phyloP scores from a whole-genome alignment of 768 basidiomycete species.

The Mycena capillaripes region DNA sequence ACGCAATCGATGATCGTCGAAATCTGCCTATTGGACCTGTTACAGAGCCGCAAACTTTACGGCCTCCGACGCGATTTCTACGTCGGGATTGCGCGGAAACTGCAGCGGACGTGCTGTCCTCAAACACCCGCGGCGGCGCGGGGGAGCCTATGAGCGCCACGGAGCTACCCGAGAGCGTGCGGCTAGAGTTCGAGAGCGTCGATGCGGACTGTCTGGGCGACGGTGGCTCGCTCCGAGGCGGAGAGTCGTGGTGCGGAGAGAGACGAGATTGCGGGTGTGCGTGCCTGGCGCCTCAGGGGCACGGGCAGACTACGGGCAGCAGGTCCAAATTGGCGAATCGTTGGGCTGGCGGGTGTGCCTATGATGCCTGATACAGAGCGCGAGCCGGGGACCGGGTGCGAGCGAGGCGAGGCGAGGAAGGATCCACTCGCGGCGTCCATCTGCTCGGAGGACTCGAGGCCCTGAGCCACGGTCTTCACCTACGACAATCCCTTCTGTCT shows the following conservation, averaged over 20 bases:
- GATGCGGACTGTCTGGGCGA: slow-evolving; percentile 36
- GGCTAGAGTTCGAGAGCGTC: slow-evolving; percentile 20
- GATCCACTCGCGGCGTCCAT: background rate
- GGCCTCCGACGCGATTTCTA: too few species aligned
- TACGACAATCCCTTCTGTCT: too few species aligned
- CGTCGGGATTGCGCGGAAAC: slow-evolving; percentile 55
- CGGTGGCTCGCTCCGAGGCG: slow-evolving; percentile 44
- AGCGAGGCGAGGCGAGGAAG: slow-evolving; percentile 34
- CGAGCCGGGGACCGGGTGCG: slow-evolving; percentile 14
- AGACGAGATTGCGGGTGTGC: slow-evolving; percentile 64
- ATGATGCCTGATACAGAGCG: slow-evolving; percentile 33
- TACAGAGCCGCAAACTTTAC: too few species aligned
- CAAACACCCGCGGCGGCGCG: slow-evolving; percentile 30
- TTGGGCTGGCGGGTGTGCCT: slow-evolving; percentile 42
- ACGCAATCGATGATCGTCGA: too few species aligned
- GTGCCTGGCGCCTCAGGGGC: slow-evolving; percentile 53
- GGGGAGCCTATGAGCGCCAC: slow-evolving; percentile 46
- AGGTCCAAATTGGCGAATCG: slow-evolving; percentile 66
- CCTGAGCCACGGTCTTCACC: too few species aligned
- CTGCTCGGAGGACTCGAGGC: slow-evolving; percentile 41
- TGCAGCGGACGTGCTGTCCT: slow-evolving; percentile 53
- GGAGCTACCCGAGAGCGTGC: slow-evolving; percentile 40
- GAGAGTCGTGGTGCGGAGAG: slow-evolving; percentile 76
- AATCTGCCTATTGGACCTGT: too few species aligned
- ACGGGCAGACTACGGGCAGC: too few species aligned